Conservation (phyloP, 2,329 filamentous ascomycete species). For the Talaromyces rugulosus region DNA sequence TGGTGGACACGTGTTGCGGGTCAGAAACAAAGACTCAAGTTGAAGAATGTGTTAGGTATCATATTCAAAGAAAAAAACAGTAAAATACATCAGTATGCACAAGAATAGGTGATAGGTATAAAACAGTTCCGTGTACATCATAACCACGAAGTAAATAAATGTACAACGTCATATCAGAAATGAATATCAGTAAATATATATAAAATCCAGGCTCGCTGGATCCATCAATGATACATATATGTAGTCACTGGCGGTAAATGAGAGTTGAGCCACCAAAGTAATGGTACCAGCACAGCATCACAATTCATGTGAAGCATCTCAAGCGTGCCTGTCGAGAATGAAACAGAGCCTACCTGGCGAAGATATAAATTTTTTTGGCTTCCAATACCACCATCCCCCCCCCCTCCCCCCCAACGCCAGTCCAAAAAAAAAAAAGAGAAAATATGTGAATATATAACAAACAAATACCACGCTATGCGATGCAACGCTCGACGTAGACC, state of each 20-base stretch:
- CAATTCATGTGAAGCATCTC: neutral
- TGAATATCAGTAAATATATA: neutral
- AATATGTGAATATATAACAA: neutral
- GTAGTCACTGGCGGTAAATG: neutral
- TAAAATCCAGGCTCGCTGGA: neutral
- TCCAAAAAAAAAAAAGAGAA: slow-evolving; percentile 1
- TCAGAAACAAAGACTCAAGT: neutral
- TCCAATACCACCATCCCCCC: neutral
- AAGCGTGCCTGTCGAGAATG: too few relatives aligned
- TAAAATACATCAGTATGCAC: slow-evolving; percentile 1
- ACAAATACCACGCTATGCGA: slow-evolving; percentile 8
- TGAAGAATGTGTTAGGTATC: neutral
- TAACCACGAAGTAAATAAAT: neutral
- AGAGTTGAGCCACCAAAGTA: neutral
- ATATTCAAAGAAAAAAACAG: neutral
- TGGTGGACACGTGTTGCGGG: neutral
- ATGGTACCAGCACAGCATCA: neutral
- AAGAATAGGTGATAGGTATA: neutral
- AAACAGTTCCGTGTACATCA: neutral
- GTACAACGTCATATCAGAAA: neutral
- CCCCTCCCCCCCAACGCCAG: neutral
- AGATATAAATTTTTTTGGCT: neutral
- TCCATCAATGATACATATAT: neutral
- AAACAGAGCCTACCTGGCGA: neutral
- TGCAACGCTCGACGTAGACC: slow-evolving; percentile 5